phyloP scores from a whole-genome alignment of 768 basidiomycete species.

The Termitomyces bulborhizus region DNA sequence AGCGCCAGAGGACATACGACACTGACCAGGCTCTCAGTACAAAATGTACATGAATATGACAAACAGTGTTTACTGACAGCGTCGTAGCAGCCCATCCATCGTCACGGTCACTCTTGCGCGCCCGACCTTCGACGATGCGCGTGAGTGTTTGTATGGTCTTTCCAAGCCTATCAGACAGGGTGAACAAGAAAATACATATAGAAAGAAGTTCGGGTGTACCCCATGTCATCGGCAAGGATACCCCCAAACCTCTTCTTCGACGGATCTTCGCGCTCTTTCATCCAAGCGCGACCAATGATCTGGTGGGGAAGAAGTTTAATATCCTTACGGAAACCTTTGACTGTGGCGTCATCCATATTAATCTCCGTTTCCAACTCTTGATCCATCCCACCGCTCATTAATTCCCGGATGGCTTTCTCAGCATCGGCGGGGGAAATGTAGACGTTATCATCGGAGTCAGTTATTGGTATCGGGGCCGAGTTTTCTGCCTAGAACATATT shows the following conservation, averaged over 20 bases:
- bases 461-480: constrained; percentile 26
- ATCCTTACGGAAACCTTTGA: constrained; percentile 70
- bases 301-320: constrained; percentile 83
- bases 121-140: constrained; percentile 78
- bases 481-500: constrained; percentile 12
- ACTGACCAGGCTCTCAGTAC: constrained; percentile 30
- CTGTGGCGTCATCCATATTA: constrained; percentile 60
- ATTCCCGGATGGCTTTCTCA: constrained; percentile 71
- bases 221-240: constrained; percentile 90
- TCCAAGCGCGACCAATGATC: constrained; percentile 80
- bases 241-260: constrained; percentile 74
- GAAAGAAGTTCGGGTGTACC: constrained; percentile 34
- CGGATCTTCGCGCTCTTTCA: constrained; percentile 69
- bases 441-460: constrained; percentile 20
- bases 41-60: neutral
- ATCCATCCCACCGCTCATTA: constrained; percentile 63
- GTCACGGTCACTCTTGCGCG: constrained; percentile 60
- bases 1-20: constrained; percentile 86
- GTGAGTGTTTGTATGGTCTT: constrained; percentile 91
- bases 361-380: constrained; percentile 52
- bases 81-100: constrained; percentile 71
- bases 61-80: constrained; percentile 40
- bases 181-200: neutral
- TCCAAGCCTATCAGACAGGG: constrained; percentile 46
- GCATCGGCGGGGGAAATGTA: constrained; percentile 48